These are phyloP conservation scores for Neofusicoccum cordaticola DNA, from an alignment of 2,329 filamentous ascomycete genomes.

Conservation along the genomic window DNA sequence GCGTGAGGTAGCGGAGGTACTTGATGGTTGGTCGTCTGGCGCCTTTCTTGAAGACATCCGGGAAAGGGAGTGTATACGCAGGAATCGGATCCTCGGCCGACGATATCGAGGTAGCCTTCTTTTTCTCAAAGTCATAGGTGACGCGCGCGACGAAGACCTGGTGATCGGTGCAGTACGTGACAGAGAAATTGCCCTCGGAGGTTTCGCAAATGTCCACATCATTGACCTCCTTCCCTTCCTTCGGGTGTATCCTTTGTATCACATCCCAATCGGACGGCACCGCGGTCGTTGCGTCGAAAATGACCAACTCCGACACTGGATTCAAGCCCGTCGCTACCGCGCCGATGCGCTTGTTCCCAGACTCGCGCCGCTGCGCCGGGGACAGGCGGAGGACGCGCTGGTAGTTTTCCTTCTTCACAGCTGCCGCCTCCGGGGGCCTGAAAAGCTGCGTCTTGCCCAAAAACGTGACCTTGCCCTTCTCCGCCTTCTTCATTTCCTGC, in stretches of 20 bases:
- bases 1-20: slow-evolving; percentile 55
- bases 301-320: slow-evolving; percentile 67
- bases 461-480: slow-evolving; percentile 39
- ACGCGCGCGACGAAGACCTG: slow-evolving; percentile 69
- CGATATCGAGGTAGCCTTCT: slow-evolving; percentile 33
- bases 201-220: slow-evolving; percentile 69
- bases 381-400: slow-evolving; percentile 59
- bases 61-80: slow-evolving; percentile 30
- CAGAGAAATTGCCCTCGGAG: slow-evolving; percentile 60
- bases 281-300: slow-evolving; percentile 67
- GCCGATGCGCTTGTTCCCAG: slow-evolving; percentile 63
- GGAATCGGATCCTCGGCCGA: slow-evolving; percentile 26
- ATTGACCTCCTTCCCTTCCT: slow-evolving; percentile 56
- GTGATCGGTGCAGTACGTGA: slow-evolving; percentile 76
- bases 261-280: slow-evolving; percentile 48
- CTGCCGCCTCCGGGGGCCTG: slow-evolving; percentile 34
- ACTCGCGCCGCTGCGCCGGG: slow-evolving; percentile 49
- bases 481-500: slow-evolving; percentile 26
- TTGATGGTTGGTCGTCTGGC: slow-evolving; percentile 52
- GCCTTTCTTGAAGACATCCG: slow-evolving; percentile 34
- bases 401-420: slow-evolving; percentile 55
- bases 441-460: slow-evolving; percentile 55
- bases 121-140: slow-evolving; percentile 46
- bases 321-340: slow-evolving; percentile 77
- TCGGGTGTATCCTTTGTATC: slow-evolving; percentile 52